phyloP scores from a whole-genome alignment of 345 rosid species.

The Eucalyptus sp. region DNA sequence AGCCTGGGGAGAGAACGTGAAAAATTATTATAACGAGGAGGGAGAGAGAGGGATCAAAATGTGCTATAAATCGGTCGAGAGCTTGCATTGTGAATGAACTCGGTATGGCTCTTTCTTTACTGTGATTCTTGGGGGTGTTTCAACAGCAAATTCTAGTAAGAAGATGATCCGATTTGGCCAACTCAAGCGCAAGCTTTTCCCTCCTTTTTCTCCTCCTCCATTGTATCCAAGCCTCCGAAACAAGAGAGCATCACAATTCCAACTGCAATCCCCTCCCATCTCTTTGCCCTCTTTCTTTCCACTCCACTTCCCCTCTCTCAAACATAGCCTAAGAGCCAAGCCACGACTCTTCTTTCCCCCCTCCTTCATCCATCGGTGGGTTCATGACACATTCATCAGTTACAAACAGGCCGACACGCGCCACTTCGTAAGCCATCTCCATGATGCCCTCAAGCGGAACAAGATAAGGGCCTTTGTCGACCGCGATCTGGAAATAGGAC shows the following conservation, averaged over 20 bases:
- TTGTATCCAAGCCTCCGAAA: not conserved
- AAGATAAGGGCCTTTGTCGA: not conserved
- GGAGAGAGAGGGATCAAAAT: not conserved
- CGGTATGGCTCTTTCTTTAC: not conserved
- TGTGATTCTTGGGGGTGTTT: not conserved
- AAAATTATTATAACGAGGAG: not conserved
- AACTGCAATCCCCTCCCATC: not conserved
- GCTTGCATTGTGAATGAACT: not conserved
- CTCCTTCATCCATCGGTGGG: not conserved
- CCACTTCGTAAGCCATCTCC: not conserved
- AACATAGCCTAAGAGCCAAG: not conserved
- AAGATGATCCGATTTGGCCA: not conserved
- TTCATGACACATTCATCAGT: not conserved
- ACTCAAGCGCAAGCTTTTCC: not conserved
- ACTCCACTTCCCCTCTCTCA: not conserved
- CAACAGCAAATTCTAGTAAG: not conserved
- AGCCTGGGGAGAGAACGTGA: not conserved
- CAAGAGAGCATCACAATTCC: not conserved
- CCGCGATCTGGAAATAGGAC: not conserved
- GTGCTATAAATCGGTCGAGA: not conserved
- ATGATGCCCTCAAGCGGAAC: not conserved
- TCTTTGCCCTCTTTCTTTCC: not conserved
- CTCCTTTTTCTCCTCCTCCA: not conserved
- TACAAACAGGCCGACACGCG: not conserved
- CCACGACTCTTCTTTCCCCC: not conserved